Base-by-base conservation (phyloP, 2,329 filamentous ascomycete species). In the Monilinia fructigena region DNA sequence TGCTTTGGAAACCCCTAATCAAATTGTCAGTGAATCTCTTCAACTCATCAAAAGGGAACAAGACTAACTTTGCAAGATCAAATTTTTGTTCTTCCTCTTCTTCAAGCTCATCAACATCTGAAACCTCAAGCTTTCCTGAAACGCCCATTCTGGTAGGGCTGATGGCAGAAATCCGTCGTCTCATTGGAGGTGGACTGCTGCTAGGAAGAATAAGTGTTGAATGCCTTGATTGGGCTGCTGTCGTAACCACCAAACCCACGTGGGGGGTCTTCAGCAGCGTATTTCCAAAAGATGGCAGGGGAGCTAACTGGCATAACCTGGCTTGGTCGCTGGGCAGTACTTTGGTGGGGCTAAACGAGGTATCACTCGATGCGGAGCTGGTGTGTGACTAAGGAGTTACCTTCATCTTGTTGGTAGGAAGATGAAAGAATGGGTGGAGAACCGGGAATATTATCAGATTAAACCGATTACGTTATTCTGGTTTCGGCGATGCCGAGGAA, bases 211-310 rank as follows among this genome's bases (percentile, higher is more conserved):
- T 67, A 10, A 10, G 77, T 76, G 74, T 42, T 61, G 63, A 38
- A 63, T 35, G 70, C 72, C 74, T 87, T 88, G 10, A 82, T 82
- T 1, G 87, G 87, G 72, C 86, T 89, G 52, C 83, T 75, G 68
- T 89, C 86, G 66, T 85, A 86, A 12, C 23, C 53, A 72, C 18
- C 81, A 78, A 71, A 81, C 81, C 70, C 72, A 66, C 70, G 75
- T 63, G 90, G 80, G 1, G 90, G 38, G 14, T 40, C 93, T 77
- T 87, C 91, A 35, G 86, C 85, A 67, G 90, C 88, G 77, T 91
- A 95, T 76, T 91, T 93, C 92, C 92, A 96, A 77, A 96, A 95
- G 0, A 91, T 91, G 0, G 92, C 92, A 0, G 92, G 92, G 42
- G 90, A 93, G 72, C 89, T 92, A 55, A 92, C 93, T 45, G 91